These are phyloP conservation scores for Xylaria curta DNA, from an alignment of 495 filamentous ascomycete species.

Conservation along the genomic window DNA sequence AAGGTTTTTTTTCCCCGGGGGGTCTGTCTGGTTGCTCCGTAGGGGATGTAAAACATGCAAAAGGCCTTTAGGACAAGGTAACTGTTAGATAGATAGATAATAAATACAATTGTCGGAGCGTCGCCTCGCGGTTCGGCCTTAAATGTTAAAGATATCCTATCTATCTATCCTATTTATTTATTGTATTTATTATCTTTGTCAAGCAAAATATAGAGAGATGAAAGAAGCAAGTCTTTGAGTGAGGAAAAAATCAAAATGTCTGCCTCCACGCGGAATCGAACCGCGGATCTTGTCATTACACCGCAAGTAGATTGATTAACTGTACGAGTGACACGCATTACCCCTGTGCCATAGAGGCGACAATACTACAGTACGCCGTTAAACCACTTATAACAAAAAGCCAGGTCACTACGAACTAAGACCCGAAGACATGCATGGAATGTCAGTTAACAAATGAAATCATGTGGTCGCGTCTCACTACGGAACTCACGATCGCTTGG, in stretches of 20 bases:
- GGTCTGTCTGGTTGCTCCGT: background rate
- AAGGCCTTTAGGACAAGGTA: too few species aligned
- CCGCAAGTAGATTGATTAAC: constrained; percentile 13
- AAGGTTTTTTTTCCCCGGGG: background rate
- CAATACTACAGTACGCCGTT: too few species aligned
- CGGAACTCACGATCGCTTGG: too few species aligned
- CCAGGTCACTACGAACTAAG: too few species aligned
- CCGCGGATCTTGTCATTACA: constrained; percentile 31
- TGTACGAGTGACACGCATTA: constrained; percentile 32
- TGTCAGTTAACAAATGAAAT: too few species aligned
- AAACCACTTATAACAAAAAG: too few species aligned
- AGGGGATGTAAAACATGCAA: background rate
- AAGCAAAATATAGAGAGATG: too few species aligned
- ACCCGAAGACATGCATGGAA: too few species aligned
- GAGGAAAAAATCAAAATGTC: background rate
- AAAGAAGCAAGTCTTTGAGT: background rate
- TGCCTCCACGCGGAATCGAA: constrained; percentile 34
- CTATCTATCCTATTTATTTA: too few species aligned
- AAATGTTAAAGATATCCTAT: too few species aligned
- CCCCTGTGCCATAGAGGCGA: constrained; percentile 31
- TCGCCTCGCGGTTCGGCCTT: background rate
- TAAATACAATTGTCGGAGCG: background rate
- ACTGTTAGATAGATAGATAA: background rate
- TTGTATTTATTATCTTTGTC: too few species aligned
- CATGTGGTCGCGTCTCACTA: too few species aligned